Evolutionary conservation across 2,329 filamentous ascomycete species (phyloP), one percentile per base, ranked within the genome.

Genomic region (Fusarium illudens): DNA sequence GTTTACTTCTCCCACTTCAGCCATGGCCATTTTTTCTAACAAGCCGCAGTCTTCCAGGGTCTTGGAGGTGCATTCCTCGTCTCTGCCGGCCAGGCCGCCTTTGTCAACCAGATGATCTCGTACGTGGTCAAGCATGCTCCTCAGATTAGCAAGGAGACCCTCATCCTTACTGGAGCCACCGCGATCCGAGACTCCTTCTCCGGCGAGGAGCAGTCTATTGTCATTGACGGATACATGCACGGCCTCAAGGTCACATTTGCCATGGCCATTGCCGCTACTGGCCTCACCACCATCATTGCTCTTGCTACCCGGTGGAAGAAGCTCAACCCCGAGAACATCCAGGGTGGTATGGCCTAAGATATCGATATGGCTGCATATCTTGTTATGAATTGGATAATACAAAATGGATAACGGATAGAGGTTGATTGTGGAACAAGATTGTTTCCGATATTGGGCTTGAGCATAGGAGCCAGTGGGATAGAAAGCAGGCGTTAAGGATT

Each of bases 201-300:
- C 0, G 58, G 72, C 0, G 74, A 84, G n/a, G 82, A 81, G 60
- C 79, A 90, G 3, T 72, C 78, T 0, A 79, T 81, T 0, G 87
- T 92, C 37, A 80, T 91, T 25, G 67, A 76, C 0, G 88, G 87
- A 0, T 92, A 92, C 78, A 91, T 86, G 70, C 78, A 86, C 55
- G 86, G 87, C 0, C 86, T 90, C 70, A 88, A 90, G 73, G 88
- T 90, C 8, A 82, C 84, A 5, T 86, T 89, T 36, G 90, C 87
- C 10, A 81, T 90, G 66, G 83, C 83, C 13, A 81, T 84, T 19
- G 74, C 89, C 5, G 84, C 82, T 29, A 81, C 78, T 2, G 82
- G 81, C 3, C 54, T 83, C 25, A 76, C 81, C 0, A 75, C 79
- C 5, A 32, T 81, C 4, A 58, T 81, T 17, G 73, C 73, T 15